Evolutionary conservation across 2,329 filamentous ascomycete genomes (phyloP), one percentile per base, ranked within the genome.

Genomic region (Akanthomyces dipterigenus): DNA sequence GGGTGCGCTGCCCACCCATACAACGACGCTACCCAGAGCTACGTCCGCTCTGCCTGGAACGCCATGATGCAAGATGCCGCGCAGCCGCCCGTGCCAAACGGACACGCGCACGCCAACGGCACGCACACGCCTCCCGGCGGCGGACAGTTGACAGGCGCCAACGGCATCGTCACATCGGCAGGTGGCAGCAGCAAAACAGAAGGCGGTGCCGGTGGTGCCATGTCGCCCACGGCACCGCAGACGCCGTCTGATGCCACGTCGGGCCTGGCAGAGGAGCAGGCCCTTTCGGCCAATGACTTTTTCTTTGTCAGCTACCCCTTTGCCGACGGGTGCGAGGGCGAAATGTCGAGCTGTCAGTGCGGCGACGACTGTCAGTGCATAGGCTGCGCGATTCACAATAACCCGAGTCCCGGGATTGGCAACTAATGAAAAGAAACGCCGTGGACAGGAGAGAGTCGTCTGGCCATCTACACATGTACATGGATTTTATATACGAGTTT

Each of bases 1-100:
- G 87, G 86, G 12, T 90, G 88, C 69, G 79, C 85, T 5, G 83
- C 83, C 2, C 87, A 89, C 69, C 85, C 87, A 14, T 88, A 86
- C 68, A 89, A 89, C 65, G 78, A 83, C 8, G 82, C 85, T 24
- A 89, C 83, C 55, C 80, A 77, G 63, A 77, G 76, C 55, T 79
- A 78, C 62, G 77, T 86, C 3, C 75, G 79, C 56, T 81, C 80
- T 7, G 80, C 80, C 1, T 78, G 73, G 71, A 72, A 73, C 51
- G 74, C 67, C 57, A 77, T 77, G 74, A 66, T 67, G 63, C 73
- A 76, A 31, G 75, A 77, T 42, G 48, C 69, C 3, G n/a, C n/a
- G n/a, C n/a, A n/a, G n/a, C 55, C 59, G 7, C 22, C 45, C 14
- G 16, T 24, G 12, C 45, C 40, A 7, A 59, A 51, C 12, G 56